Percentiles rank a stretch among this genome's conserved stretches.
These are phyloP conservation scores for Nakaseomyces glabratus DNA, from an alignment of 1,139 yeast genomes.

Conservation along the genomic window DNA sequence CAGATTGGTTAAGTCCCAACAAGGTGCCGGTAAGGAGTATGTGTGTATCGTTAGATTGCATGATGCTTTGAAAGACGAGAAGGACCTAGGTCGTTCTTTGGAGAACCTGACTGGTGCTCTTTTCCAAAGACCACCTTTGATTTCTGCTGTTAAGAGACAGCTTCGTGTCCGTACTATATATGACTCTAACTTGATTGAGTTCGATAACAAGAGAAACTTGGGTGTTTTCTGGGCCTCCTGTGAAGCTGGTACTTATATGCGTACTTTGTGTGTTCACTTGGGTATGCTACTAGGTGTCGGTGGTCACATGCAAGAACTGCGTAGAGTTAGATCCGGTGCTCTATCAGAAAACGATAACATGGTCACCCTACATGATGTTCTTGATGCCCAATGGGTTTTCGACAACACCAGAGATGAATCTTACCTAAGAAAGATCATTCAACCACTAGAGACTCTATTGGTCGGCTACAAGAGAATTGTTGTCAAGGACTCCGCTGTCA, in stretches of 20 bases:
- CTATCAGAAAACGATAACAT: conserved; percentile 80
- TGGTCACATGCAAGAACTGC: conserved; percentile 99
- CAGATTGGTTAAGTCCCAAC: conserved; percentile 94
- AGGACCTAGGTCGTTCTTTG: conserved; percentile 77
- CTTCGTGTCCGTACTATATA: conserved; percentile 96
- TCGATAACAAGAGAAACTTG: conserved; percentile 91
- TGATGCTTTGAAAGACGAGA: conserved; percentile 83
- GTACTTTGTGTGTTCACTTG: conserved; percentile 96
- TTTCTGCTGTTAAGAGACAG: conserved; percentile 98
- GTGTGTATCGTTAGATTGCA: conserved; percentile 95
- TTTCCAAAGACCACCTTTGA: conserved; percentile 98
- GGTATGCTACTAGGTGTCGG: conserved; percentile 98
- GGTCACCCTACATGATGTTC: conserved; percentile 92
- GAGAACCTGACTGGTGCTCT: conserved; percentile 97
- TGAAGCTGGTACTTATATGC: conserved; percentile 99
- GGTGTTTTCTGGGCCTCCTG: conserved; percentile 99
- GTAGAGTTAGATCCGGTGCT: conserved; percentile 98
- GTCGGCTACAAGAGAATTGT: conserved; percentile 95
- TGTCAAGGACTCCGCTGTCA: conserved; percentile 96
- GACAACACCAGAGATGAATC: conserved; percentile 97
- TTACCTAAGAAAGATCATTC: conserved; percentile 85
- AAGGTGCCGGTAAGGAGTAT: conserved; percentile 99
- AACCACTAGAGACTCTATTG: conserved; percentile 88
- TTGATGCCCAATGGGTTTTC: conserved; percentile 96
- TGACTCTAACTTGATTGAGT: conserved; percentile 90